Evolutionary conservation across 352 stramenopile genomes (phyloP), one percentile per base, ranked within the genome.

Genomic region (Globisporangium paddicum): DNA sequence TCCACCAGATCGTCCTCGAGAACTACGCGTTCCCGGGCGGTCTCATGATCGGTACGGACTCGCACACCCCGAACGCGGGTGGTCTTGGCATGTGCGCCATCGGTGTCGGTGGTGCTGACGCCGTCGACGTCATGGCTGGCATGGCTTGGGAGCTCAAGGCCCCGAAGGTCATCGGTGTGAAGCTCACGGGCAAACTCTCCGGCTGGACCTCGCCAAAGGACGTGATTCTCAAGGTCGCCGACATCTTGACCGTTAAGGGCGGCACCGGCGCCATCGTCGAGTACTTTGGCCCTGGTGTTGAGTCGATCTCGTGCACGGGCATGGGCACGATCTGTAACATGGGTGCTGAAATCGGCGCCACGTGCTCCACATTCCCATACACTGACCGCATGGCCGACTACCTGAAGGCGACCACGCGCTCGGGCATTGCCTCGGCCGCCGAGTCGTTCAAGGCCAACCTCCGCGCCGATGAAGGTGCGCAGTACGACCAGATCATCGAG

Each of bases 241-340:
- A 96, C 71, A 97, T 98, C 58, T 64, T 98, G 61, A 97, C 91
- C 23, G 91, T 98, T 34, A 97, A 97, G 82, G 91, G 91, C 41
- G 91, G 91, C 64, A 98, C 91, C 60, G 89, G 89, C 62, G 89
- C 89, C 58, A 97, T 98, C 63, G 87, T 98, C 9, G 91, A 98
- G 73, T 98, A 98, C 83, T 97, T 96, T 49, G 91, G 91, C 45
- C 78, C 81, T n/a, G 91, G 91, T 70, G 87, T 97, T 4, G 89
- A 97, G 55, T 95, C 85, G 55, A 96, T 98, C 62, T 97, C 87
- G 63, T 97, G 89, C 83, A 98, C 91, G 66, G 91, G 89, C 67
- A 96, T 97, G 88, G 91, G 86, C 60, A 98, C 91, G 68, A 98
- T 98, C 71, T 96, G 87, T 89, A 98, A 98, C 83, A 98, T 98